Evolutionary conservation across 257 asterid genomes (phyloP).

Genomic region (Jasminum sambac): DNA sequence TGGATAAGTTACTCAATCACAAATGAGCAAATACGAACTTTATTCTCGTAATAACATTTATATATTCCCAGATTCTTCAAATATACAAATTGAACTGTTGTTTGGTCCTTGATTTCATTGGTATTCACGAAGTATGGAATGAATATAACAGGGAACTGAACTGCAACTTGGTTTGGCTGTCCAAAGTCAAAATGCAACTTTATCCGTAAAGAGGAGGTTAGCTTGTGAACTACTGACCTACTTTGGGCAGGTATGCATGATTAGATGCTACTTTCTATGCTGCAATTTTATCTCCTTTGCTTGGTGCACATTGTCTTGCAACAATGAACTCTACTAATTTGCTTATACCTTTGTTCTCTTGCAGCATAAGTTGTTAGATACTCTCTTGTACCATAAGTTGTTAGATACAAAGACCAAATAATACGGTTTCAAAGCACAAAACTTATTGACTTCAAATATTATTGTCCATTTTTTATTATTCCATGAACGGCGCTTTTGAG

Average conservation of each 20-base stretch:
- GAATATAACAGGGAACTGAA: conserved; percentile 69
- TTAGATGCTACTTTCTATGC: not conserved
- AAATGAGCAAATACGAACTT: not conserved
- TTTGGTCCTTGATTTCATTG: not conserved
- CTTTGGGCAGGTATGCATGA: conserved; percentile 49
- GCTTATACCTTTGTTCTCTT: not conserved
- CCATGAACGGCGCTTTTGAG: not conserved
- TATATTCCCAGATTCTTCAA: not conserved
- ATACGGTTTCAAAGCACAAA: not conserved
- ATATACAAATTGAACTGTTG: not conserved
- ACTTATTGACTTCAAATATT: not conserved
- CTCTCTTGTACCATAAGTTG: not conserved
- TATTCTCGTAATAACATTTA: not conserved
- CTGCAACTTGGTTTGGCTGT: conserved; percentile 78
- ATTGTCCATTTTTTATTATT: too few relatives aligned
- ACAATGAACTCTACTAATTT: not conserved
- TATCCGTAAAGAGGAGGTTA: conserved; percentile 84
- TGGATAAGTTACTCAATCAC: not conserved
- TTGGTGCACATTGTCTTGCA: not conserved
- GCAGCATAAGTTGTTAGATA: not conserved
- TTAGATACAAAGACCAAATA: not conserved
- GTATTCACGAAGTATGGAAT: conserved; percentile 1
- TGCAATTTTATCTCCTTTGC: not conserved
- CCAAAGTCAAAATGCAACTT: conserved; percentile 73
- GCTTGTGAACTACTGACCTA: conserved; percentile 79